phyloP scores from a whole-genome alignment of 768 basidiomycete species.

The Auricularia heimuer region DNA sequence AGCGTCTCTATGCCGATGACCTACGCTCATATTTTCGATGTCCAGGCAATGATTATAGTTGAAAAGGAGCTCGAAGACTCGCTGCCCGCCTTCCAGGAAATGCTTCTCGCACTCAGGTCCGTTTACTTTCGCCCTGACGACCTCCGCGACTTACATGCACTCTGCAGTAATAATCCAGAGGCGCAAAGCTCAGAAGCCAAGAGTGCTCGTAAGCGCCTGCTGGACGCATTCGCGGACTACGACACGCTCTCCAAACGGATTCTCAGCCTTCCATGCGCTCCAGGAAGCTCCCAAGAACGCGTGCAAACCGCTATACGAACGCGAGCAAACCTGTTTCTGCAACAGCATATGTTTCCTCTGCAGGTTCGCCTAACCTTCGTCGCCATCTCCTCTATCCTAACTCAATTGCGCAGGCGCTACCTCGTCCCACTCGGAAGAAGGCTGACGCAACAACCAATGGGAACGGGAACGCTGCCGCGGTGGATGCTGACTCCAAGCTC shows the following conservation, averaged over 20 bases:
- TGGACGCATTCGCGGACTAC: slow-evolving; percentile 82
- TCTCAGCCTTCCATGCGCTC: slow-evolving; percentile 55
- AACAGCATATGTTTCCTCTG: slow-evolving; percentile 83
- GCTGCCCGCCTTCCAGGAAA: slow-evolving; percentile 82
- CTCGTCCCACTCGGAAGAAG: slow-evolving; percentile 13
- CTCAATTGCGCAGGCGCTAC: slow-evolving; percentile 12
- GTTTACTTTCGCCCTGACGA: slow-evolving; percentile 10
- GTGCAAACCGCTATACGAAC: slow-evolving; percentile 75
- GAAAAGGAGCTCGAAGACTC: slow-evolving; percentile 87
- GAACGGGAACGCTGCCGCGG: slow-evolving; percentile 15
- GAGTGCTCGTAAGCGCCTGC: slow-evolving; percentile 63
- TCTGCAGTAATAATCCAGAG: slow-evolving; percentile 21
- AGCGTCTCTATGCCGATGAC: too few species aligned
- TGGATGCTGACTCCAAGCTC: slow-evolving; percentile 59
- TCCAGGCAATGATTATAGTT: slow-evolving; percentile 46
- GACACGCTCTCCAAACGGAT: slow-evolving; percentile 84
- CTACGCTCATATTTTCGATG: too few species aligned
- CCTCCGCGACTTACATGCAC: slow-evolving; percentile 4
- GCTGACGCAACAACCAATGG: slow-evolving; percentile 10
- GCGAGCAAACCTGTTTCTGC: slow-evolving; percentile 70
- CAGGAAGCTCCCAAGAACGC: slow-evolving; percentile 68
- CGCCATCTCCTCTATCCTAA: slow-evolving; percentile 2
- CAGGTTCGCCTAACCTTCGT: slow-evolving; percentile 32
- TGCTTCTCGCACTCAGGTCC: slow-evolving; percentile 62
- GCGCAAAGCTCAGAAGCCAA: slow-evolving; percentile 58